phyloP scores from a whole-genome alignment of 768 basidiomycete genomes.

The Macrolepiota albuminosa region DNA sequence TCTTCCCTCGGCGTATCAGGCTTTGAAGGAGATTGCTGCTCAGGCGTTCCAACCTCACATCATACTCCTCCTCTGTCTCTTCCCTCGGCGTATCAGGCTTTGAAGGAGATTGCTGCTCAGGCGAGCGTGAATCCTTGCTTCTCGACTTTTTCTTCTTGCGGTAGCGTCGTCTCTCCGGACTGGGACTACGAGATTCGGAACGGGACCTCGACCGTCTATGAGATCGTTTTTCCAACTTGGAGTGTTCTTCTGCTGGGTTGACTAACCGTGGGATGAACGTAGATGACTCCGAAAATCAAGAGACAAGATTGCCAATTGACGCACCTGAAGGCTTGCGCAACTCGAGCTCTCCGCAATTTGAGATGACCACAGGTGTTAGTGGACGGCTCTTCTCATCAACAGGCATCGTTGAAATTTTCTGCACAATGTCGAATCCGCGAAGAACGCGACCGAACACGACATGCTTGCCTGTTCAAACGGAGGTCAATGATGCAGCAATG shows the following conservation, averaged over 20 bases:
- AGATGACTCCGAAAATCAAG: neutral
- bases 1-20: too few relatives aligned
- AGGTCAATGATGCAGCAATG: too few relatives aligned
- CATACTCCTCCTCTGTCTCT: slow-evolving; percentile 74
- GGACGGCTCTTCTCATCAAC: too few relatives aligned
- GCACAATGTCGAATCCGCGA: too few relatives aligned
- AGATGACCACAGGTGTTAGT: too few relatives aligned
- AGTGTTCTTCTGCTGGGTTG: slow-evolving; percentile 9
- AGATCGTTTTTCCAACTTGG: slow-evolving; percentile 14
- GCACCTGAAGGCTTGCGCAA: slow-evolving; percentile 38
- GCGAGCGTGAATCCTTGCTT: slow-evolving; percentile 9
- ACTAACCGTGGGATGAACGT: neutral
- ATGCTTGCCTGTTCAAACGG: too few relatives aligned
- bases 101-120: neutral
- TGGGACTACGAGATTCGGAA: slow-evolving; percentile 14
- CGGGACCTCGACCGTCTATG: slow-evolving; percentile 10
- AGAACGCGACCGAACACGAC: too few relatives aligned
- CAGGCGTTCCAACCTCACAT: slow-evolving; percentile 60
- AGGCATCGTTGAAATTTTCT: too few relatives aligned
- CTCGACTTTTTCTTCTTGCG: slow-evolving; percentile 20
- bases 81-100: slow-evolving; percentile 13
- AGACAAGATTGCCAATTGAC: slow-evolving; percentile 8
- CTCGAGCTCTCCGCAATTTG: slow-evolving; percentile 84
- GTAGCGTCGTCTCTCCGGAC: slow-evolving; percentile 14
- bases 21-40: too few relatives aligned